Evolutionary conservation across 208 protist species (phyloP), one percentile per base, ranked within the genome.

Genomic region (Angomonas ambiguus): DNA sequence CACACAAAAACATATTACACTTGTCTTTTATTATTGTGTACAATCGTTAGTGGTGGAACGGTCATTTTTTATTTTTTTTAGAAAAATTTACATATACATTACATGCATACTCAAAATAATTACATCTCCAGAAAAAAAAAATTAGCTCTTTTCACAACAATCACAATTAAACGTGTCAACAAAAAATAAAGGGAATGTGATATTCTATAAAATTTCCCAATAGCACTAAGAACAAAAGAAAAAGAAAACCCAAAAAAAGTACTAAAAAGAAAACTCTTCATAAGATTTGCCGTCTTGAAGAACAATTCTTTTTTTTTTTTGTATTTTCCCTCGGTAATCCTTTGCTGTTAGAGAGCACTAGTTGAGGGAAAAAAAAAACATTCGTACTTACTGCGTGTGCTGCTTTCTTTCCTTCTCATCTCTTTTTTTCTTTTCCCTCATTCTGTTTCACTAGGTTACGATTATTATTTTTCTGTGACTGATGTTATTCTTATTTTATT

Each of bases 181-280:
- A n/a, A n/a, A n/a, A n/a, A n/a, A n/a, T n/a, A n/a, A n/a, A n/a
- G n/a, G n/a, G n/a, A n/a, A n/a, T n/a, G n/a, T n/a, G n/a, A n/a
- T n/a, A n/a, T n/a, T n/a, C n/a, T n/a, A n/a, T n/a, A n/a, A n/a
- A n/a, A n/a, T n/a, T n/a, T n/a, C n/a, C n/a, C n/a, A 62, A 51
- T 16, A 67, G 60, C 1, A 6, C 2, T 53, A 6, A 24, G 20
- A 41, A 56, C 4, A 67, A 67, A 57, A 45, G 60, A 67, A 67
- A 4, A 59, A n/a, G 2, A 24, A 41, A 22, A 72, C 5, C 18
- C 2, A 1, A 67, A 8, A 57, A 32, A 24, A 32, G 24, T 11
- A 53, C 28, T 48, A 67, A 73, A 69, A 74, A 69, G 62, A 35
- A n/a, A 60, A 56, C 53, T 22, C 24, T 38, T 35, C 24, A 28